Evolutionary conservation across 129 eudicot genomes (phyloP).

Genomic region (Helianthus tuberosus): DNA sequence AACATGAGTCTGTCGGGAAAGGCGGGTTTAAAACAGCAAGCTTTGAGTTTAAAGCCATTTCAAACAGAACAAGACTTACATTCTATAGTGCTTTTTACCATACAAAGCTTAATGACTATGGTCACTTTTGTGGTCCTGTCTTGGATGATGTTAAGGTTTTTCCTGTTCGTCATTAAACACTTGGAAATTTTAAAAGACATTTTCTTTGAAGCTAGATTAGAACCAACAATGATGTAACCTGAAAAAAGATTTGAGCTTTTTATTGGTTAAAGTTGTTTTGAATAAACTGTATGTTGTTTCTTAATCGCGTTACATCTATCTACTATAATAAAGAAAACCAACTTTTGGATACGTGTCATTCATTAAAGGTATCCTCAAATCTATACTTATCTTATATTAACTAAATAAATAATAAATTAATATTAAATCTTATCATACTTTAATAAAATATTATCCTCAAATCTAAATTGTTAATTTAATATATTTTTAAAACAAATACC

Average conservation of each 20-base stretch:
- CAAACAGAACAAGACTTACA: slow-evolving; percentile 55
- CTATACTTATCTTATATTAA: no score
- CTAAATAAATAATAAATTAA: no score
- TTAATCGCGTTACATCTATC: neutral
- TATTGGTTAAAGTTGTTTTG: slow-evolving; percentile 14
- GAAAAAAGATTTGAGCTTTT: slow-evolving; percentile 5
- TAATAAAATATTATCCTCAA: no score
- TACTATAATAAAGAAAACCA: no score
- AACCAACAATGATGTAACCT: neutral
- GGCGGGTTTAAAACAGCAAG: slow-evolving; percentile 48
- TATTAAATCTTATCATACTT: no score
- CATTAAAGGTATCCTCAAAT: no score
- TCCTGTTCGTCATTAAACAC: slow-evolving; percentile 24
- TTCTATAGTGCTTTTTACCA: slow-evolving; percentile 70
- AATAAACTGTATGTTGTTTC: slow-evolving; percentile 20
- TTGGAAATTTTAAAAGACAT: neutral
- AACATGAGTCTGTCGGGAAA: slow-evolving; percentile 43
- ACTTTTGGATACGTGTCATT: no score
- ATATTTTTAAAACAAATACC: no score
- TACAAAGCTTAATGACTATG: slow-evolving; percentile 55
- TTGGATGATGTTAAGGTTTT: slow-evolving; percentile 70
- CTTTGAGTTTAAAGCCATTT: slow-evolving; percentile 50
- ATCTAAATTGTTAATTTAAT: no score
- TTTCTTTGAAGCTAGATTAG: slow-evolving; percentile 19
- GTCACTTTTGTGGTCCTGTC: slow-evolving; percentile 71